Base-by-base conservation (phyloP, 2,329 filamentous ascomycete genomes). In the Sporothrix curviconia region DNA sequence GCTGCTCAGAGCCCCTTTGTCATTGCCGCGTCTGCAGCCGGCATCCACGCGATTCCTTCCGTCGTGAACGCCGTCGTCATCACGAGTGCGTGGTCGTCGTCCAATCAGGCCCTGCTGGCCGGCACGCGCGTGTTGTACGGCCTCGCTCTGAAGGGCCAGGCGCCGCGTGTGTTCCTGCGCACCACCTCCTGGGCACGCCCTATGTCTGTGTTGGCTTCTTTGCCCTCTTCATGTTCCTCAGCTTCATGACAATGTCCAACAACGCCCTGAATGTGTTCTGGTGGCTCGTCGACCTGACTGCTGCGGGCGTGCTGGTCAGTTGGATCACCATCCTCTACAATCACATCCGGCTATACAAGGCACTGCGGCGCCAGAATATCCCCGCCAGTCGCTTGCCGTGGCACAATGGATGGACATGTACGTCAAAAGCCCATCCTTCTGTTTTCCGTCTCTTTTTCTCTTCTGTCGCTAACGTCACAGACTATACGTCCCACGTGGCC, bases 51-150 rank as follows among this genome's bases (percentile, higher is more conserved):
- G 7, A 79, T 91, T 4, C 85, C 86, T 0, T 83, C 82, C 6
- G 80, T 92, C 56, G 84, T 92, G 70, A 92, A 92, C 68, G 87
- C 86, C 36, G 77, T 91, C 25, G 85, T 92, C 63, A 77, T 91
- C 62, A 88, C 84, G 0, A 87, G 85, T 0, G 86, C 85, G 0
- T 85, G 82, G 71, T 89, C 86, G 0, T 78, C 86, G 0, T 83
- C 81, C 0, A 90, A 90, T 63, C 83, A 86, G 62, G 82, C 79
- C 65, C 73, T 91, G 34, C 73, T 77, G 40, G 74, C 80, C 1
- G 82, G 81, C 28, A 83, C 82, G 0, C 77, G 83, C 47, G 80
- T 82, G 34, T 71, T 85, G 4, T 81, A 83, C 61, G 80, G 78
- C 4, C 71, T 86, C 55, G 82, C 83, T 0, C 74, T 83, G 14